phyloP scores from a whole-genome alignment of 2,329 filamentous ascomycete genomes.

The Diaporthe sp. region DNA sequence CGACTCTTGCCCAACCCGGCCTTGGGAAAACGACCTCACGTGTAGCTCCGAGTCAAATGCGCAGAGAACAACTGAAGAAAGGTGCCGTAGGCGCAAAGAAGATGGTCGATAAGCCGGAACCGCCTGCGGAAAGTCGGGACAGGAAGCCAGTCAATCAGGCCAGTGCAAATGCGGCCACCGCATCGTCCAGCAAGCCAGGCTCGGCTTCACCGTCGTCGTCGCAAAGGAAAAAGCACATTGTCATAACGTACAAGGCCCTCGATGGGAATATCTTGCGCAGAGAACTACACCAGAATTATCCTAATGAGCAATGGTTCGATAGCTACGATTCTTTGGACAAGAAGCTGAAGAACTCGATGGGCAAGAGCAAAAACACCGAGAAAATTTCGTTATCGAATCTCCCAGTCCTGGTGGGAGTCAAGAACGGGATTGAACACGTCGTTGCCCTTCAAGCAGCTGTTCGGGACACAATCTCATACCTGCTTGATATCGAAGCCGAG shows the following conservation, averaged over 20 bases:
- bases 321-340: not conserved
- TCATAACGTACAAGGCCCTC: no score
- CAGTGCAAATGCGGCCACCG: no score
- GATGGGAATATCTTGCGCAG: not conserved
- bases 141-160: not conserved
- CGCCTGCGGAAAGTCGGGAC: no score
- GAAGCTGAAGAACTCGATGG: not conserved
- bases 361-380: not conserved
- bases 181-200: not conserved
- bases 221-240: no score
- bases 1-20: not conserved
- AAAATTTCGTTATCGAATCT: not conserved
- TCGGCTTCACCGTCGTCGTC: no score
- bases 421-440: not conserved
- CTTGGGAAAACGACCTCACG: not conserved
- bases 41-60: not conserved
- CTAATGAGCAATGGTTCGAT: not conserved
- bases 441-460: not conserved
- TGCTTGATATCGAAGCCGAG: not conserved
- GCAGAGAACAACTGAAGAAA: no score
- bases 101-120: no score
- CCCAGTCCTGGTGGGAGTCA: no score
- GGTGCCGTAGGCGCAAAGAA: no score
- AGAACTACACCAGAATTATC: not conserved
- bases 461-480: not conserved